A percentile compares a stretch with the other conserved stretches of the same genome.
phyloP scores from a whole-genome alignment of 2,329 filamentous ascomycete genomes.

The Tolypocladium tropicale region DNA sequence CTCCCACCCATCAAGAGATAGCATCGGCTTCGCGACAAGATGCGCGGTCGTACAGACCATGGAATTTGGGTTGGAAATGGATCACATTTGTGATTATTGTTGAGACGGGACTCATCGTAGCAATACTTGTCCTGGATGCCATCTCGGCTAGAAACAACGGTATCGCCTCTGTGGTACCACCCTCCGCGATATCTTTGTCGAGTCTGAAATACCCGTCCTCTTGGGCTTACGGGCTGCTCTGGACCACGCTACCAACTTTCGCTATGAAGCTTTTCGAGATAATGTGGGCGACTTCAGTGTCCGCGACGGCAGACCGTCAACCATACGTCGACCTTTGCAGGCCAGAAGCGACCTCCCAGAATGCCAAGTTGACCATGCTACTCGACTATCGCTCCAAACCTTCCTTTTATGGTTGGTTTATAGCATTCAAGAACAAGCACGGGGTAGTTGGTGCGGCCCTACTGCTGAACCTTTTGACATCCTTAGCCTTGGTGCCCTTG shows the following conservation, averaged over 20 bases:
- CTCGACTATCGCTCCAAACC: background rate
- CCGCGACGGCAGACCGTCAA: background rate
- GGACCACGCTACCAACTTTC: background rate
- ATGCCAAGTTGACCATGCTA: background rate
- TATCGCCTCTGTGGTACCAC: background rate
- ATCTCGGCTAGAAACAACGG: background rate
- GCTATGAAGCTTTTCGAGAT: background rate
- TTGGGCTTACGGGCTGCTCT: background rate
- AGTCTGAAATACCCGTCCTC: background rate
- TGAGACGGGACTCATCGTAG: background rate
- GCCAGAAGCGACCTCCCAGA: background rate
- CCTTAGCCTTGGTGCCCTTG: background rate
- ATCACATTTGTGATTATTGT: background rate
- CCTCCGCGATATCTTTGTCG: background rate
- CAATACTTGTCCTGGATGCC: background rate
- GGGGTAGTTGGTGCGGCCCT: background rate
- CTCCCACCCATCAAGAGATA: background rate
- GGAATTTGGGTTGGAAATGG: background rate
- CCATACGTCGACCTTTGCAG: background rate
- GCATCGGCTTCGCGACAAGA: background rate
- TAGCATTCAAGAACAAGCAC: background rate
- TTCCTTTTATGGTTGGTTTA: background rate
- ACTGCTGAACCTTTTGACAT: background rate
- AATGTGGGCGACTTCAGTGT: background rate
- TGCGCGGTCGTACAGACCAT: background rate